Evolutionary conservation across 805 yeast genomes (phyloP).

Genomic region (Starmerella powellii): DNA sequence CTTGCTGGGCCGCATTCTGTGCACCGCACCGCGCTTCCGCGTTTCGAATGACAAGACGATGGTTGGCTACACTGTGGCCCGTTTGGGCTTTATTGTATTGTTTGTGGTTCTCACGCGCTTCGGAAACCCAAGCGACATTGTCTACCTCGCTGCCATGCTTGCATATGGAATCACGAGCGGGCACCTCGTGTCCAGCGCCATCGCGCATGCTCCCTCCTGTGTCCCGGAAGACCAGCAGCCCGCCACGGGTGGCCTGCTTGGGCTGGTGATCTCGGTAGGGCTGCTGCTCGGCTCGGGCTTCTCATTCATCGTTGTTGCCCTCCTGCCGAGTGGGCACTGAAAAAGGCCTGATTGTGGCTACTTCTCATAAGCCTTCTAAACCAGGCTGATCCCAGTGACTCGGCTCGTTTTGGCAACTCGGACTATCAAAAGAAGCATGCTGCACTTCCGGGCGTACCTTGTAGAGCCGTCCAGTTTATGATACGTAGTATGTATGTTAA

Average conservation of each 20-base stretch:
- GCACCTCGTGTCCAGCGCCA: constrained; percentile 64
- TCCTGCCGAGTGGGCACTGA: not conserved
- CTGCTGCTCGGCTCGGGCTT: constrained; percentile 65
- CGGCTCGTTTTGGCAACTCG: too few relatives aligned
- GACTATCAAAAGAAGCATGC: too few relatives aligned
- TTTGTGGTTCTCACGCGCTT: constrained; percentile 57
- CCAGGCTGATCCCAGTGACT: too few relatives aligned
- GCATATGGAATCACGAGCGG: constrained; percentile 82
- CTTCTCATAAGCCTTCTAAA: too few relatives aligned
- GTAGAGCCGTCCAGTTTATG: too few relatives aligned
- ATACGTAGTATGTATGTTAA: too few relatives aligned
- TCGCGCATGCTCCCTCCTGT: constrained; percentile 58
- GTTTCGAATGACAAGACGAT: constrained; percentile 36
- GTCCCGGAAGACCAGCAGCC: constrained; percentile 59
- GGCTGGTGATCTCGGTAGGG: constrained; percentile 66
- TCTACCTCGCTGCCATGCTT: constrained; percentile 60
- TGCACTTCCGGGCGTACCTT: too few relatives aligned
- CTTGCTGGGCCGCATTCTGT: constrained; percentile 56
- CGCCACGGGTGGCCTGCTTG: constrained; percentile 91
- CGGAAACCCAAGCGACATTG: constrained; percentile 28
- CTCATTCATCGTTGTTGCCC: constrained; percentile 46
- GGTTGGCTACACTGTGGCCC: constrained; percentile 41
- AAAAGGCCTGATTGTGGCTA: too few relatives aligned
- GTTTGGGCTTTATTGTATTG: constrained; percentile 54
- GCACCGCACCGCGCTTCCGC: constrained; percentile 38